A percentile compares a stretch with the other conserved stretches of the same genome.
These are phyloP conservation scores for Herpetospermum pedunculosum DNA, from an alignment of 306 rosid species.

Conservation along the genomic window DNA sequence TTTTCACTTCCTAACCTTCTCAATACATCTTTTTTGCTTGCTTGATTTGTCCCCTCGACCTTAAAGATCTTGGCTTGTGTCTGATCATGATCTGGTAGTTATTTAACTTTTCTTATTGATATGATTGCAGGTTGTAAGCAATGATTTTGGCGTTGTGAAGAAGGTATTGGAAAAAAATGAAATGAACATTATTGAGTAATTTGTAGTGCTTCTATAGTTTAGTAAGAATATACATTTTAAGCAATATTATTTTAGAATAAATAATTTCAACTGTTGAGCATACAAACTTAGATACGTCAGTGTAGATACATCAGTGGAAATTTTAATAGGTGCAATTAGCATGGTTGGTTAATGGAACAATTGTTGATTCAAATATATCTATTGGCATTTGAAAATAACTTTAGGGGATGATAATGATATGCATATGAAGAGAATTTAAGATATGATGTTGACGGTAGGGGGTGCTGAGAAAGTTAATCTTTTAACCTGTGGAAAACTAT, in stretches of 20 bases:
- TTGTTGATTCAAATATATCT: background rate
- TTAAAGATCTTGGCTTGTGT: background rate
- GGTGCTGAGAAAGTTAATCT: background rate
- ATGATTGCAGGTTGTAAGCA: conserved; percentile 66
- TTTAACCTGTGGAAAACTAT: background rate
- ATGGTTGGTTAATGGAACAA: background rate
- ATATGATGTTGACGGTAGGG: background rate
- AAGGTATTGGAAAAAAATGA: conserved; percentile 36
- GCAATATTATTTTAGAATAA: background rate
- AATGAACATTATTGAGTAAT: background rate
- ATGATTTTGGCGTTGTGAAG: conserved; percentile 77
- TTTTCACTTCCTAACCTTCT: background rate
- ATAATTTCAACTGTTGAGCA: background rate
- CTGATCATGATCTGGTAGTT: conserved; percentile 10
- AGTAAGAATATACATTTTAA: background rate
- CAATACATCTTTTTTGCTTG: background rate
- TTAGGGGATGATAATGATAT: background rate
- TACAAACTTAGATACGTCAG: background rate
- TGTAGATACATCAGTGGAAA: background rate
- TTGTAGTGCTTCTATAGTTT: background rate
- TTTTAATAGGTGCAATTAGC: background rate
- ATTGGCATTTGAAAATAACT: background rate
- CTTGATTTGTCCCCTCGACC: background rate
- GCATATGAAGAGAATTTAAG: background rate
- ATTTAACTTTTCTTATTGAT: conserved; percentile 18